These are phyloP conservation scores for Pseudopediastrum boryanum DNA, from an alignment of 139 green algal genomes.

Conservation along the genomic window DNA sequence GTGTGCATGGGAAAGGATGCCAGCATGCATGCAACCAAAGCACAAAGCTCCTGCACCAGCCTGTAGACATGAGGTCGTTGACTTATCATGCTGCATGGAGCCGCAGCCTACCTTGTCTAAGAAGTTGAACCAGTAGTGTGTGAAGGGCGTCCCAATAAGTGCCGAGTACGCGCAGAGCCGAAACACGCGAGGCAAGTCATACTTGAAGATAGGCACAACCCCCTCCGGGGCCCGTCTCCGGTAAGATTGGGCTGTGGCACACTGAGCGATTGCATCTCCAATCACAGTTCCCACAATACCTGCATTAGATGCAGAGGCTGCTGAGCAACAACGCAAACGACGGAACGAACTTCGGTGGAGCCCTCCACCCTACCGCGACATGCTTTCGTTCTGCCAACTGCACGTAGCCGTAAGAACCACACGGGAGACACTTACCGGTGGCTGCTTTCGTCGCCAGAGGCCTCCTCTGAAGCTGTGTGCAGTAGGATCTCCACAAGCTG, in stretches of 20 bases:
- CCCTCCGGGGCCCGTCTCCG: background rate
- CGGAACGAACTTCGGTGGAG: background rate
- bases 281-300: slow-evolving; percentile 53
- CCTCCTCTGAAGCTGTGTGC: slow-evolving; percentile 13
- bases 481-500: slow-evolving; percentile 10
- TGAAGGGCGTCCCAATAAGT: slow-evolving; percentile 43
- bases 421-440: background rate
- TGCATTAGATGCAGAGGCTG: background rate
- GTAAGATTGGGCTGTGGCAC: background rate
- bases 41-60: background rate
- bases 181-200: slow-evolving; percentile 37
- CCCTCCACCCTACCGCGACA: background rate
- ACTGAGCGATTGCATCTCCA: slow-evolving; percentile 59
- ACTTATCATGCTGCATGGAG: background rate
- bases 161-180: slow-evolving; percentile 44
- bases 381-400: background rate
- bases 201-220: slow-evolving; percentile 14
- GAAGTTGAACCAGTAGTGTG: slow-evolving; percentile 58
- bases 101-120: slow-evolving; percentile 46
- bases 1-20: background rate
- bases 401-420: background rate
- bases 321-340: background rate
- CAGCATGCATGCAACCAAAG: background rate
- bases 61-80: too few species aligned
- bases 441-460: slow-evolving; percentile 24